Percentiles rank a stretch among this genome's conserved stretches.
Evolutionary conservation across 1,284 basidiomycete genomes (phyloP).

Genomic region (Fomitopsis palustris): DNA sequence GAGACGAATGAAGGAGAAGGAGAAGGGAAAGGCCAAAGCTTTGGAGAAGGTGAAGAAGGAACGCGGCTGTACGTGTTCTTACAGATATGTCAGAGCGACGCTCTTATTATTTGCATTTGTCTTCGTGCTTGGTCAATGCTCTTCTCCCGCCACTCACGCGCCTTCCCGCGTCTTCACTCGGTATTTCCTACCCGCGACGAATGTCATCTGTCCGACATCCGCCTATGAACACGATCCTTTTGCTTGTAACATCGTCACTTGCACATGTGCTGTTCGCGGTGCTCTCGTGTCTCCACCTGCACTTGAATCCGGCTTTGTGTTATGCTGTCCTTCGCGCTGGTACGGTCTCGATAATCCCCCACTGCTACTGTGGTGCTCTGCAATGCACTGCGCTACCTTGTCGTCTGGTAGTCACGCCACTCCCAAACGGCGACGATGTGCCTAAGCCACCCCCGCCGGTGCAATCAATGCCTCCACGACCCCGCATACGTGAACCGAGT

Average conservation of each 20-base stretch:
- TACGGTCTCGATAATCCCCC: background rate
- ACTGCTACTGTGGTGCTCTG: background rate
- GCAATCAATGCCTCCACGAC: conserved; percentile 27
- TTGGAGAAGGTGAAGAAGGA: conserved; percentile 66
- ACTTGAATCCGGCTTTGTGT: background rate
- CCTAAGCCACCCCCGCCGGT: conserved; percentile 31
- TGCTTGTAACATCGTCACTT: background rate
- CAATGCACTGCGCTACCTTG: background rate
- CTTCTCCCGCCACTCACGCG: conserved; percentile 2
- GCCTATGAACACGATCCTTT: background rate
- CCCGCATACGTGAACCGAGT: conserved; percentile 37
- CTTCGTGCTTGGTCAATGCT: background rate
- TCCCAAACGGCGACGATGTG: conserved; percentile 44
- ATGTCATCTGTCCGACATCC: background rate
- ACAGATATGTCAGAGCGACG: background rate
- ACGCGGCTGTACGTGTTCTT: conserved; percentile 59
- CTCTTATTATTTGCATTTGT: background rate
- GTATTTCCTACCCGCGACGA: too few species aligned
- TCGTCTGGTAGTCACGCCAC: conserved; percentile 42
- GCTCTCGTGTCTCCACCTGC: conserved; percentile 3
- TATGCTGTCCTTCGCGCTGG: too few species aligned
- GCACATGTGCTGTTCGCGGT: background rate
- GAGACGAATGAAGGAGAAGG: conserved; percentile 68
- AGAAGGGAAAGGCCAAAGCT: conserved; percentile 71
- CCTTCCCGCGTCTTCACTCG: background rate